A percentile compares a stretch with the other conserved stretches of the same genome.
Conservation (phyloP, 2,329 filamentous ascomycete species). For the Fusarium scirpi region DNA sequence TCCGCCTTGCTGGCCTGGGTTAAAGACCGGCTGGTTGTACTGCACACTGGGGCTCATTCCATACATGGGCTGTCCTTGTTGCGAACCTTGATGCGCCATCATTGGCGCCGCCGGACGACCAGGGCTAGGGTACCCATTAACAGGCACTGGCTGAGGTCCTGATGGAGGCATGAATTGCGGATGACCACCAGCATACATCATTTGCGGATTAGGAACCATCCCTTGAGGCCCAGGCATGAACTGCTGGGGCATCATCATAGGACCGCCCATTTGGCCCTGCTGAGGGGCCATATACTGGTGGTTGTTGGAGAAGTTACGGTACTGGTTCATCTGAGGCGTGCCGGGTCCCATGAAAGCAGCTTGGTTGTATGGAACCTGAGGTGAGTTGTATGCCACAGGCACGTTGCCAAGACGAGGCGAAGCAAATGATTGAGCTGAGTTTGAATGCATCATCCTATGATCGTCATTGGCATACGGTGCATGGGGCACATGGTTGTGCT, state of each 20-base stretch:
- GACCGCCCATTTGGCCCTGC: constrained; percentile 75
- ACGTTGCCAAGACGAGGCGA: constrained; percentile 82
- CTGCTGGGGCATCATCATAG: constrained; percentile 86
- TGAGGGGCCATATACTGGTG: constrained; percentile 78
- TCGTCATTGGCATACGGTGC: constrained; percentile 81
- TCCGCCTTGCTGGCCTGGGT: constrained; percentile 73
- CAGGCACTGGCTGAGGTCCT: constrained; percentile 69
- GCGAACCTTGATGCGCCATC: constrained; percentile 95
- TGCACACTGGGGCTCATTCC: constrained; percentile 81
- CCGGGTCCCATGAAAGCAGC: constrained; percentile 78
- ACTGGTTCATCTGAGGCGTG: constrained; percentile 77
- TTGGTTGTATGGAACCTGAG: constrained; percentile 78
- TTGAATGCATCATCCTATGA: constrained; percentile 89
- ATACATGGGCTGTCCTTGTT: constrained; percentile 85
- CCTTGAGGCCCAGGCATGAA: constrained; percentile 80
- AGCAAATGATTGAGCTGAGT: constrained; percentile 84
- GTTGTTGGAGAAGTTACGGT: constrained; percentile 77
- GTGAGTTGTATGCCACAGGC: constrained; percentile 77
- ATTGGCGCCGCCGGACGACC: constrained; percentile 82
- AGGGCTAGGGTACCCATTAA: constrained; percentile 89
- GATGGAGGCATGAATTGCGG: constrained; percentile 73
- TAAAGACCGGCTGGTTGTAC: constrained; percentile 80
- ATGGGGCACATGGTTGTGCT: constrained; percentile 75
- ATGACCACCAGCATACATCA: constrained; percentile 82
- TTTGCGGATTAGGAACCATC: constrained; percentile 77